A percentile compares a stretch with the other conserved stretches of the same genome.
Evolutionary conservation across 169 alveolate genomes (phyloP).

Genomic region (Plasmodium sp.): DNA sequence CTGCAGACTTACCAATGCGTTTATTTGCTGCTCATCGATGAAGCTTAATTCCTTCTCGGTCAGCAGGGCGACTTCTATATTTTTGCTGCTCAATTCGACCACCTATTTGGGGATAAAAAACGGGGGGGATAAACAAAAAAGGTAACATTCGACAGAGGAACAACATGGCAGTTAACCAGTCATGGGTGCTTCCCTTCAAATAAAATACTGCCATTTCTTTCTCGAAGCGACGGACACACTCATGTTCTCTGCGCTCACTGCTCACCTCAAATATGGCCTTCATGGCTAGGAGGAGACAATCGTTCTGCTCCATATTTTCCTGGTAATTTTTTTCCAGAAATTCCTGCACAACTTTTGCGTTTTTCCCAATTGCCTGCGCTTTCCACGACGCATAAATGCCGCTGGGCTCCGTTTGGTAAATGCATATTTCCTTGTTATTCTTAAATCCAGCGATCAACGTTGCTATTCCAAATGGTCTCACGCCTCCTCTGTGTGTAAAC

Average conservation of each 20-base stretch:
- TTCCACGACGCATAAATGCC: constrained; percentile 98
- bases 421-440: constrained; percentile 90
- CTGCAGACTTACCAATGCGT: constrained; percentile 60
- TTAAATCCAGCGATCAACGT: constrained; percentile 96
- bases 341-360: constrained; percentile 95
- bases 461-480: constrained; percentile 99
- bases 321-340: constrained; percentile 95
- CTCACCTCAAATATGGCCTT: constrained; percentile 94
- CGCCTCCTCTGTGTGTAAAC: constrained; percentile 98
- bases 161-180: neutral
- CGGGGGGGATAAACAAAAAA: neutral
- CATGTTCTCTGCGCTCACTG: constrained; percentile 72
- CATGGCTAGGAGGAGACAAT: constrained; percentile 92
- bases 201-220: neutral
- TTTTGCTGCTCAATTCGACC: constrained; percentile 89
- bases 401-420: constrained; percentile 98
- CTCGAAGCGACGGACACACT: neutral
- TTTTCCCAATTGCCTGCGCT: constrained; percentile 98
- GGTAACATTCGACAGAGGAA: neutral
- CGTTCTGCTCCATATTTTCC: constrained; percentile 91
- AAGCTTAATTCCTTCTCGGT: constrained; percentile 80
- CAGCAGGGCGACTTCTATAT: constrained; percentile 90
- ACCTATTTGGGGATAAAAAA: constrained; percentile 62
- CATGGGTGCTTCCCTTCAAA: neutral
- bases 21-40: constrained; percentile 78